These are phyloP conservation scores for Diutina sp. DNA, from an alignment of 1,139 yeast genomes.

Conservation along the genomic window DNA sequence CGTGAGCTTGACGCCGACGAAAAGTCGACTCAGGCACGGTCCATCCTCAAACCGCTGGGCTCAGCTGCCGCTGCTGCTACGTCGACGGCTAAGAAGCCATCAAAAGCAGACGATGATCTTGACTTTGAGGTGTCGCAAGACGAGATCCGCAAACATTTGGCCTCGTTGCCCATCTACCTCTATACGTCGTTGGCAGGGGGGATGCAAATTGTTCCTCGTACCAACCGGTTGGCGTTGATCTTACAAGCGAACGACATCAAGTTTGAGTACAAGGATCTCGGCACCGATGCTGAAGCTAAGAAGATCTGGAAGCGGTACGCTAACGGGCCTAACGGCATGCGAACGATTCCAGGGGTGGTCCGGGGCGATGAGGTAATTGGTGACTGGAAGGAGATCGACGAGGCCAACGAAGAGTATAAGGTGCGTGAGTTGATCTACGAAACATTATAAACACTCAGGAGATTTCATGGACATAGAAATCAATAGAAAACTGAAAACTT, in stretches of 20 bases:
- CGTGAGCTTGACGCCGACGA: background rate
- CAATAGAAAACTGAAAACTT: too few species aligned
- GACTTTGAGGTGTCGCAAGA: constrained; percentile 29
- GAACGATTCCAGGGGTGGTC: constrained; percentile 79
- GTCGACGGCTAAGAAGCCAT: background rate
- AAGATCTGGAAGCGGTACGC: constrained; percentile 75
- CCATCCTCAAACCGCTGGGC: background rate
- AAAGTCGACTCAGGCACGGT: background rate
- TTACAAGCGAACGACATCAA: constrained; percentile 62
- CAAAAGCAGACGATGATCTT: background rate
- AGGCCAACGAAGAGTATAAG: constrained; percentile 74
- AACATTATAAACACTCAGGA: constrained; percentile 14
- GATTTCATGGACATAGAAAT: too few species aligned
- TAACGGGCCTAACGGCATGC: constrained; percentile 30
- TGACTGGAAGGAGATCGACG: constrained; percentile 68
- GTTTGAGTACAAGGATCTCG: constrained; percentile 65
- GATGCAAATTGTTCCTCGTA: constrained; percentile 69
- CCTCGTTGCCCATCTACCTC: constrained; percentile 52
- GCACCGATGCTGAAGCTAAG: constrained; percentile 80
- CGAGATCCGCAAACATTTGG: constrained; percentile 32
- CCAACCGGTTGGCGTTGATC: constrained; percentile 66
- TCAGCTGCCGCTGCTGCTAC: background rate
- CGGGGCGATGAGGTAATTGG: constrained; percentile 88
- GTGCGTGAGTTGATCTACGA: constrained; percentile 47
- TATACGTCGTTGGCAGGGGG: constrained; percentile 89